Evolutionary conservation across 2,329 filamentous ascomycete species (phyloP), one percentile per base, ranked within the genome.

Genomic region (Arthrobotrys iridis): DNA sequence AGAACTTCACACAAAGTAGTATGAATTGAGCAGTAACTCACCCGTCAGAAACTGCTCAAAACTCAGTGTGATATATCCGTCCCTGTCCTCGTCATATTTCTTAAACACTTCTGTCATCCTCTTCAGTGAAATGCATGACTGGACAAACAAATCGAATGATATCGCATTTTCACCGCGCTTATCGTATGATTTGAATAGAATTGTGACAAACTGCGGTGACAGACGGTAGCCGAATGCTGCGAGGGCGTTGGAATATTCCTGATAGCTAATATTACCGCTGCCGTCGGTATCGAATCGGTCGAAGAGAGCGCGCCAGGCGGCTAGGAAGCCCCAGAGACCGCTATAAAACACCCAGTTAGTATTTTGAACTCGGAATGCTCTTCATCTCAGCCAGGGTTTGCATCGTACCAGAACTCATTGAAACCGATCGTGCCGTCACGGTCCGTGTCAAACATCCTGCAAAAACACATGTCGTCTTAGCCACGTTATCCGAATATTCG

Each of bases 81-180:
- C 95, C 43, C 95, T 88, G 82, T 99, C 95, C 80, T 96, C 92
- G 79, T 99, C 95, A 82, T 98, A 99, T 83, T 93, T 94, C 86
- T 99, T 99, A 82, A 99, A 99, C 26, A 97, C 93, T 82, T 99
- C 95, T 74, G 95, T 99, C 94, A 99, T 98, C 79, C 95, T 88
- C 87, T 98, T 97, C 80, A 99, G 85, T 79, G 89, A 93, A 81
- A 99, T 98, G 83, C 95, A 98, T 60, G 93, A 93, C 85, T 99
- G 95, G 76, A 99, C 95, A 80, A 99, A 99, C 59, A 99, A 83
- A 84, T 99, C 95, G 81, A 99, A 99, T 20, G 78, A 79, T 67
- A 80, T 80, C 24, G 78, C 79, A 35, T 80, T 79, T 71, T 79
- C 78, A 0, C 84, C 84, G 77, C 87, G 86, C 85, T 91, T 93